Evolutionary conservation across 495 filamentous ascomycete species (phyloP), one percentile per base, ranked within the genome.

Genomic region (Xylaria venustula): DNA sequence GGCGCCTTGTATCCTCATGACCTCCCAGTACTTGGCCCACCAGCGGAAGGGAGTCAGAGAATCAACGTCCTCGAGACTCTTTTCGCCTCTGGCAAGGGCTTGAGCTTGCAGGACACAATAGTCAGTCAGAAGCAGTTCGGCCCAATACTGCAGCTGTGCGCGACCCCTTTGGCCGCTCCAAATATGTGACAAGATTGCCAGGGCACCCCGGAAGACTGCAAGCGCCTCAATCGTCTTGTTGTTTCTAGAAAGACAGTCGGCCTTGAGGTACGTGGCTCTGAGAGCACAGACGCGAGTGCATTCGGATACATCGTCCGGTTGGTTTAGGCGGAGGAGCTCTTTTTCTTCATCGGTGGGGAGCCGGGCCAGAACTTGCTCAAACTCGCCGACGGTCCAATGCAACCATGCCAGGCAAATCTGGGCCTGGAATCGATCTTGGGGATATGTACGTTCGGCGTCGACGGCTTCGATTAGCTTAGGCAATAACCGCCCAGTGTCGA

Each of bases 261-360:
- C 90, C 71, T 87, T 87, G 37, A 97, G 77, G 64, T 89, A 95
- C 34, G 83, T 82, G 37, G 85, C 85, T 70, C 93, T 94, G 8
- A 93, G 79, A 19, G 88, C 81, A 71, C 91, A 95, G 5, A 92
- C 87, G 53, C 85, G 85, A 6, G 89, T 89, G 91, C 91, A 96
- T 64, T 84, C 81, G 4, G 86, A 81, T 12, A 83, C 72, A 12
- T 73, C 64, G 25, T 78, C 76, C 0, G 75, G 79, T 2, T 76
- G 75, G 60, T 79, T 70, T 54, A 88, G 70, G 41, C 75, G 74
- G 44, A 83, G 68, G 41, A 85, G 69, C 45, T 82, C 79, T 41
- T 73, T 69, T 41, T 77, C 81, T 52, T 90, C 77, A 60, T 85
- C 80, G 56, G 80, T 82, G 22, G 91, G 88, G 17, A 95, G 77